phyloP scores from a whole-genome alignment of 2,329 filamentous ascomycete genomes.

The Pseudogymnoascus sp. region DNA sequence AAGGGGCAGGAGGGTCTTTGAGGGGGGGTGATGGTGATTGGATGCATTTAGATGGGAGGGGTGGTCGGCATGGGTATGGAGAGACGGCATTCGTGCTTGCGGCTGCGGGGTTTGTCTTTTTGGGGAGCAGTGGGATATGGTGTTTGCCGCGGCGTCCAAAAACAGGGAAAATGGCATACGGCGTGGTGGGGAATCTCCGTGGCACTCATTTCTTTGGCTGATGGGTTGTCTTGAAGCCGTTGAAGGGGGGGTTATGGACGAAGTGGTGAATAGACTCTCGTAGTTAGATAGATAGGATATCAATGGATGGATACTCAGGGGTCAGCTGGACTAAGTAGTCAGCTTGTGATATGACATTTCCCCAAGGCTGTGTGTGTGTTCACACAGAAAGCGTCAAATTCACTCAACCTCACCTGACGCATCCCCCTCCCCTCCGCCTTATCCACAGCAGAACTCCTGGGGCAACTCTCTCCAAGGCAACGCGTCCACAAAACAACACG shows the following conservation, averaged over 20 bases:
- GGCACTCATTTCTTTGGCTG: neutral
- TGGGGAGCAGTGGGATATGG: neutral
- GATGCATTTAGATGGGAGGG: neutral
- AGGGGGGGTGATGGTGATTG: neutral
- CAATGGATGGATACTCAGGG: neutral
- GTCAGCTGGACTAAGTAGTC: neutral
- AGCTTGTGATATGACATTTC: neutral
- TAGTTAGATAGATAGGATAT: neutral
- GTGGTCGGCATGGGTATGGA: neutral
- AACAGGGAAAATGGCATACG: neutral
- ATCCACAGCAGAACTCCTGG: neutral
- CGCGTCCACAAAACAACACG: neutral
- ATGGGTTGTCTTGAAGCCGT: neutral
- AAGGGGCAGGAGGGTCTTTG: conserved; percentile 32
- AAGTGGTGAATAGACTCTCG: neutral
- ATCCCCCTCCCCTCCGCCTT: too few species aligned
- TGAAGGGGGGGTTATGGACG: neutral
- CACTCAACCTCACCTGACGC: neutral
- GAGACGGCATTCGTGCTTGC: neutral
- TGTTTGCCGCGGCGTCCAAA: conserved; percentile 2
- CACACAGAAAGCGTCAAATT: neutral
- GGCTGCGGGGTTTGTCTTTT: neutral
- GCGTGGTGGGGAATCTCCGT: neutral
- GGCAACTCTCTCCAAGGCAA: neutral
- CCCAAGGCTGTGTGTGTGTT: neutral